Evolutionary conservation across 2,329 filamentous ascomycete species (phyloP).

Genomic region (Xylaria sp.): DNA sequence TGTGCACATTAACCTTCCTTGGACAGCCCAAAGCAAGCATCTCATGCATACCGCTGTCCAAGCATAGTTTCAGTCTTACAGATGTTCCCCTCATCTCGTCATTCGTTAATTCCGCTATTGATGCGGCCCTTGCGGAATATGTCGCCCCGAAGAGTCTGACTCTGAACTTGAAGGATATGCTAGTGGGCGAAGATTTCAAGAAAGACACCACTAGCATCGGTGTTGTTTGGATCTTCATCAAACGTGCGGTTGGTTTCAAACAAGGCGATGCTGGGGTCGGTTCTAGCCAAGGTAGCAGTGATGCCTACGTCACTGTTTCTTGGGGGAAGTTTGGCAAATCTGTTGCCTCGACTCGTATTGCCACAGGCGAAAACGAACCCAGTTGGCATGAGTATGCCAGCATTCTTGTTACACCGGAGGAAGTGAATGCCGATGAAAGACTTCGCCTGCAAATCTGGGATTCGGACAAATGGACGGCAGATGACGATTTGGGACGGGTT

Average conservation of each 20-base stretch:
- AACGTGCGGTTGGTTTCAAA: slow-evolving; percentile 76
- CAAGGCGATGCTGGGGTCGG: slow-evolving; percentile 74
- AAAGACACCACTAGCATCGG: slow-evolving; percentile 76
- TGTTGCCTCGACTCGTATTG: slow-evolving; percentile 72
- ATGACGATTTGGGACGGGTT: slow-evolving; percentile 79
- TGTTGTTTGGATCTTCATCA: slow-evolving; percentile 73
- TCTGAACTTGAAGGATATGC: slow-evolving; percentile 79
- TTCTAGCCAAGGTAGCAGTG: slow-evolving; percentile 70
- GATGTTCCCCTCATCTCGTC: slow-evolving; percentile 79
- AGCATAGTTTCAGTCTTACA: slow-evolving; percentile 77
- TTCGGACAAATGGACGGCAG: slow-evolving; percentile 76
- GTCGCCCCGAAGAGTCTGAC: slow-evolving; percentile 81
- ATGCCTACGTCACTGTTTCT: slow-evolving; percentile 77
- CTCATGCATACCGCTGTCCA: slow-evolving; percentile 76
- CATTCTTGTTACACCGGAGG: slow-evolving; percentile 75
- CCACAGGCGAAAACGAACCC: slow-evolving; percentile 73
- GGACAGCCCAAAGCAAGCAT: slow-evolving; percentile 79
- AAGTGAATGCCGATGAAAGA: slow-evolving; percentile 77
- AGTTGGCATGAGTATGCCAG: slow-evolving; percentile 77
- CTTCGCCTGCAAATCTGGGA: slow-evolving; percentile 80
- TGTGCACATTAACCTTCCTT: slow-evolving; percentile 78
- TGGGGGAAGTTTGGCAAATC: slow-evolving; percentile 83
- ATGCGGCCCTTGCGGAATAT: slow-evolving; percentile 79
- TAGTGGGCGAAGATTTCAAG: slow-evolving; percentile 82
- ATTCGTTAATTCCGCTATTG: slow-evolving; percentile 79